Evolutionary conservation across 192 early-diverging fungal genomes (phyloP), one percentile per base, ranked within the genome.

Genomic region (Allomyces macrogynus): DNA sequence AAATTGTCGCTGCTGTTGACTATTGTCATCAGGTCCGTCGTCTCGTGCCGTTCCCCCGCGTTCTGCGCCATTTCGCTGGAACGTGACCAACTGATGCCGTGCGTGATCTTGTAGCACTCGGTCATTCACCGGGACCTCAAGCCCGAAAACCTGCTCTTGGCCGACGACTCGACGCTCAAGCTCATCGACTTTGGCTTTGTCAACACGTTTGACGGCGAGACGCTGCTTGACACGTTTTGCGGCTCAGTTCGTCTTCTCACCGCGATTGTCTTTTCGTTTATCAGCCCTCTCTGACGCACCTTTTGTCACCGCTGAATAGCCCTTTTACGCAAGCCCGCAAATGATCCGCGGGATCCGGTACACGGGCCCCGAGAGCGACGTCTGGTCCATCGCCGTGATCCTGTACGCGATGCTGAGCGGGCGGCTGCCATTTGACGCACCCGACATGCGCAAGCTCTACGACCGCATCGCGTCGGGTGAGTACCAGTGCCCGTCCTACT

Each of bases 181-280:
- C 65, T 84, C 22, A 79, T 77, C 14, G 82, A 84, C 64, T 84
- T 84, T 69, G 82, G 82, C 23, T 84, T 84, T 64, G 82, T 75
- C 10, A 84, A 80, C 62, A 71, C 72, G 24, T 74, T 75, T 64
- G 66, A 75, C 60, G 71, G 74, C 25, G 72, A 77, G 10, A 68
- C 78, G n/a, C 69, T 80, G 25, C 69, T 86, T 32, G 80, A 76
- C 43, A 87, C 85, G 12, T 86, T 81, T 66, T 87, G 85, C 67
- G 85, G 85, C 4, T 81, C 72, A 11, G 60, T 64, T 54, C 32
- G 32, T 40, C 0, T 40, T 40, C 7, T 40, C 14, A 5, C 4
- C 24, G 26, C 12, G n/a, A 60, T 7, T 20, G 57, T 68, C 12
- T 1, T n/a, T n/a, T n/a, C 43, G 69, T 57, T 20, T 10, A n/a